These are phyloP conservation scores for Quillaja saponaria DNA, from an alignment of 306 rosid genomes.

Conservation along the genomic window DNA sequence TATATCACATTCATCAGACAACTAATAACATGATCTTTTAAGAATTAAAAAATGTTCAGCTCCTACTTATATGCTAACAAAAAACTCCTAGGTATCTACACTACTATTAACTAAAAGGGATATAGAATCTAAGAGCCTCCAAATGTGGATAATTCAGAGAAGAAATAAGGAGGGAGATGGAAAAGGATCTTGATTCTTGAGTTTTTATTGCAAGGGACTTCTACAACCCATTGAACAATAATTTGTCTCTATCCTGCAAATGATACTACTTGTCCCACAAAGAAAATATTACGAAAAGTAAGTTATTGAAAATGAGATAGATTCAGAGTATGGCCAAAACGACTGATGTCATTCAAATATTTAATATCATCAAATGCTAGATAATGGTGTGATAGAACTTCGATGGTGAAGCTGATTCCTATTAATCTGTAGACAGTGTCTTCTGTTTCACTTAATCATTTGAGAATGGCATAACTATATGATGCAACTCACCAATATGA, in stretches of 20 bases:
- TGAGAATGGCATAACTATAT: slow-evolving; percentile 3
- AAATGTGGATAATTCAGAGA: no score
- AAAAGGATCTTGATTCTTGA: neutral
- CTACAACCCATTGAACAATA: neutral
- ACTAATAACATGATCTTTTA: no score
- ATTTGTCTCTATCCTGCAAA: neutral
- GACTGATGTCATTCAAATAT: neutral
- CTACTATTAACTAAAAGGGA: no score
- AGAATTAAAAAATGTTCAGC: slow-evolving; percentile 3
- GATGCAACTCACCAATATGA: neutral
- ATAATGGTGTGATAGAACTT: neutral
- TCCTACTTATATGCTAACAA: slow-evolving; percentile 8
- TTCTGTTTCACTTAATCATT: neutral
- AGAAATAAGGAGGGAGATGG: neutral
- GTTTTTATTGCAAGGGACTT: neutral
- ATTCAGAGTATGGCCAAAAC: no score
- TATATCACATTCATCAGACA: no score
- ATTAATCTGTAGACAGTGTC: neutral
- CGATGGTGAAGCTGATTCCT: neutral
- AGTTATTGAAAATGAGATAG: no score
- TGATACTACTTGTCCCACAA: neutral
- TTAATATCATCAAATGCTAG: neutral
- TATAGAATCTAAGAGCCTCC: no score
- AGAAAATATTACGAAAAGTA: neutral
- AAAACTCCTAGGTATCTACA: slow-evolving; percentile 21